These are phyloP conservation scores for Colletotrichum sp. DNA, from an alignment of 2,329 filamentous ascomycete species.

Conservation along the genomic window DNA sequence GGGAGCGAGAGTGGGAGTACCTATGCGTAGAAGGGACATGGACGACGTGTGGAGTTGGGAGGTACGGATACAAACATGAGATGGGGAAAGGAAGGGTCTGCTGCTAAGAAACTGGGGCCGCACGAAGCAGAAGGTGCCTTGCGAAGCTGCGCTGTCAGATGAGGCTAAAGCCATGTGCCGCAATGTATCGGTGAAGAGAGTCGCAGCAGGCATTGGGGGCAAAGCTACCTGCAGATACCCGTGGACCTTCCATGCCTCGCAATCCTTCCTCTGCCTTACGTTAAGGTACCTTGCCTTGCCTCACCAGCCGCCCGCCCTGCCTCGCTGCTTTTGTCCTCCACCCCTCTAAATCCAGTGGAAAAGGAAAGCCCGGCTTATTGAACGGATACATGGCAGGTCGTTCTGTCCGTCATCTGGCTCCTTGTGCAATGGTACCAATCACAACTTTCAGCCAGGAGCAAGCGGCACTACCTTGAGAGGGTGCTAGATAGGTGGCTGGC, in stretches of 20 bases:
- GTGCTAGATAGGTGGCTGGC: not conserved
- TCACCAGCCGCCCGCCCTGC: not conserved
- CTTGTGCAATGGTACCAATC: not conserved
- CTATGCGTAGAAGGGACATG: not conserved
- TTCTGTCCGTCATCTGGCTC: not conserved
- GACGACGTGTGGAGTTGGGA: not conserved
- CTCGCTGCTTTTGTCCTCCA: not conserved
- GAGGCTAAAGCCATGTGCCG: constrained; percentile 11
- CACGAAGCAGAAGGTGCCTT: not conserved
- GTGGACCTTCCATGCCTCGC: not conserved
- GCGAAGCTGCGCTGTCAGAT: not conserved
- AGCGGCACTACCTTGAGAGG: not conserved
- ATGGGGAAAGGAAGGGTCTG: not conserved
- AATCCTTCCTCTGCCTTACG: not conserved
- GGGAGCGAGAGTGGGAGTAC: not conserved
- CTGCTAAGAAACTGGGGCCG: not conserved
- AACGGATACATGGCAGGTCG: not conserved
- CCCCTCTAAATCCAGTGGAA: not conserved
- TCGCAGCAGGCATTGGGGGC: not conserved
- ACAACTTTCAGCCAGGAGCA: not conserved
- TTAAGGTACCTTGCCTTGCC: not conserved
- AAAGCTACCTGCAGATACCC: not conserved
- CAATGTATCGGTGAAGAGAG: not conserved
- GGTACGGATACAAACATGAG: not conserved
- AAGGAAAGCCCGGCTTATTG: not conserved